Percentiles rank a stretch among this genome's conserved stretches.
Conservation (phyloP, 169 alveolate genomes). For the Neospora caninum region DNA sequence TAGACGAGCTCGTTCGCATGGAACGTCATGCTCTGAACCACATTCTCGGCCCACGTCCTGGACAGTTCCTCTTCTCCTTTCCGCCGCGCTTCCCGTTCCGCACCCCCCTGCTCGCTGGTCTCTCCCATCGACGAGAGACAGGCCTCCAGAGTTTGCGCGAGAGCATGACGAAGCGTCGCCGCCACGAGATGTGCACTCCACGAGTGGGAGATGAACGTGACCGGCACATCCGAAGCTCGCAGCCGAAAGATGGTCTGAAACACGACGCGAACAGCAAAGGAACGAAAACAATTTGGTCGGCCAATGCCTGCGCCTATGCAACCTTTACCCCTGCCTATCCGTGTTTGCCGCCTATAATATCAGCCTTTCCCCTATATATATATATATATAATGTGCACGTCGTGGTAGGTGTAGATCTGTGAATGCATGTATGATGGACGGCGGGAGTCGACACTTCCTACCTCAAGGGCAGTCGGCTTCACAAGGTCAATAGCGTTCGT, state of each 20-base stretch:
- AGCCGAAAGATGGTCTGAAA: background rate
- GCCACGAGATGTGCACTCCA: background rate
- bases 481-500: background rate
- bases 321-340: no score
- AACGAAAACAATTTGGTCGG: no score
- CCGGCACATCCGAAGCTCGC: background rate
- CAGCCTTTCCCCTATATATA: no score
- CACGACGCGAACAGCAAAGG: no score
- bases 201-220: conserved; percentile 2
- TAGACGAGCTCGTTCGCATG: background rate
- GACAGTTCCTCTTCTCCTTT: background rate
- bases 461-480: background rate
- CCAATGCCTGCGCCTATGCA: no score
- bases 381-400: no score
- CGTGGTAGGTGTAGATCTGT: no score
- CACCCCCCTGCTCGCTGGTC: background rate
- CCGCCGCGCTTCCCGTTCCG: background rate
- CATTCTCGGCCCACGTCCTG: background rate
- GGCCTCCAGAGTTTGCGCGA: background rate
- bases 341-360: no score
- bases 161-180: background rate
- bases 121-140: background rate
- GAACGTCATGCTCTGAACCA: background rate
- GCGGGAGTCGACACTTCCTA: background rate
- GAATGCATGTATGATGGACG: no score